Percentiles rank a stretch among this genome's conserved stretches.
phyloP scores from a whole-genome alignment of 495 filamentous ascomycete genomes.

The Neurospora sp. region DNA sequence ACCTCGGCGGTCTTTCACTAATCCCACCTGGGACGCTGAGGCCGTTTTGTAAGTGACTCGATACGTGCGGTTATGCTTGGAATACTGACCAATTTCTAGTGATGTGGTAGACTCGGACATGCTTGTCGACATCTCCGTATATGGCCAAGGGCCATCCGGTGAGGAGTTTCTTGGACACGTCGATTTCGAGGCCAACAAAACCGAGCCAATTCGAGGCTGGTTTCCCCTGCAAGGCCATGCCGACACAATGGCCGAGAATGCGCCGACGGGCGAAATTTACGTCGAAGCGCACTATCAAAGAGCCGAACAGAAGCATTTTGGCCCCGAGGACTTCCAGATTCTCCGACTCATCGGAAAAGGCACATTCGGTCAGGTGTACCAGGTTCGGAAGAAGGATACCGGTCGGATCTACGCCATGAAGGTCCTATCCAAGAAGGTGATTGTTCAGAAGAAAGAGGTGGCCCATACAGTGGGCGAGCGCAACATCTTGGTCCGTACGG shows the following conservation, averaged over 20 bases:
- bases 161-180: conserved; percentile 92
- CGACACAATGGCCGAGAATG: conserved; percentile 41
- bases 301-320: conserved; percentile 86
- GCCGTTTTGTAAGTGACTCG: conserved; percentile 71
- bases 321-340: conserved; percentile 94
- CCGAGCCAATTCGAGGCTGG: conserved; percentile 68
- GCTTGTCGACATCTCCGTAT: conserved; percentile 86
- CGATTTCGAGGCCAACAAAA: conserved; percentile 56
- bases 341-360: conserved; percentile 95
- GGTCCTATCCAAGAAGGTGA: conserved; percentile 97
- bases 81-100: conserved; percentile 42
- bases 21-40: conserved; percentile 92
- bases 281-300: conserved; percentile 78
- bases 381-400: conserved; percentile 97
- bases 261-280: conserved; percentile 81
- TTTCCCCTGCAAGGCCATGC: conserved; percentile 61
- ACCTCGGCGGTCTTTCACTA: conserved; percentile 54
- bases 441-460: conserved; percentile 98
- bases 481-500: conserved; percentile 93
- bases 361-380: conserved; percentile 99
- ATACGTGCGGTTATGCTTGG: not conserved
- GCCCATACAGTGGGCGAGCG: conserved; percentile 94
- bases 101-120: conserved; percentile 91
- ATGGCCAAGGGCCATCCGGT: conserved; percentile 66
- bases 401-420: conserved; percentile 98